Base-by-base conservation (phyloP, 2,329 filamentous ascomycete species). In the Trichoderma gracile region DNA sequence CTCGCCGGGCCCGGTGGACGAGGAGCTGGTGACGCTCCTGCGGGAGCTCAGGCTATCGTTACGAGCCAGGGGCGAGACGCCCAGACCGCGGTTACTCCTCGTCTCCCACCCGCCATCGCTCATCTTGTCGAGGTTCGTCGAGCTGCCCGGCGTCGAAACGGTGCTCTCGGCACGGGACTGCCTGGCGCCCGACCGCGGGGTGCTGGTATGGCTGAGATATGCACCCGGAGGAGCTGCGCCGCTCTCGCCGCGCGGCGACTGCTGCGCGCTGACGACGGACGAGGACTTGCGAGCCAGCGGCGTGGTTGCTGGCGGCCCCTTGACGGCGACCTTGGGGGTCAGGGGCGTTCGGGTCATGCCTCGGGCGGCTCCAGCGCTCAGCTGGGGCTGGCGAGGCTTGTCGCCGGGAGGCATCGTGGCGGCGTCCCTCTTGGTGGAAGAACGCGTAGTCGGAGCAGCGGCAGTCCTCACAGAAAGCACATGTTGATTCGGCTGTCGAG, bases 111-210 rank as follows among this genome's bases (percentile, higher is more conserved):
- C 69, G 12, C 33, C 33, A 65, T 85, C 80, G 55, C 49, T 66
- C 23, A 71, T 71, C 54, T 76, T 75, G 14, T 84, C 81, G 0
- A 73, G 72, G 55, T 77, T 84, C 5, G 87, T 86, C 0, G 86
- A 89, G 64, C 80, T 82, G 67, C 76, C 85, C 3, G 91, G 89
- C 1, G 92, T 92, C 38, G 84, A 85, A 65, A 82, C 84, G 27
- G 83, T 78, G 74, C 89, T 92, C 73, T 91, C 87, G 64, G 88
- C 84, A 69, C 92, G 87, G 69, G 81, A 87, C 74, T 87, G 91
- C 67, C 93, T 84, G 55, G 87, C 81, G 9, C 89, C 89, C 9
- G 92, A 92, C 68, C 93, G 86, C 57, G 92, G 91, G 3, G 93
- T 96, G 73, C 93, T 80, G 74, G 91, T 93, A 74, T 78, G 84